phyloP scores from a whole-genome alignment of 306 rosid species.

The Glycyrrhiza uralensis region DNA sequence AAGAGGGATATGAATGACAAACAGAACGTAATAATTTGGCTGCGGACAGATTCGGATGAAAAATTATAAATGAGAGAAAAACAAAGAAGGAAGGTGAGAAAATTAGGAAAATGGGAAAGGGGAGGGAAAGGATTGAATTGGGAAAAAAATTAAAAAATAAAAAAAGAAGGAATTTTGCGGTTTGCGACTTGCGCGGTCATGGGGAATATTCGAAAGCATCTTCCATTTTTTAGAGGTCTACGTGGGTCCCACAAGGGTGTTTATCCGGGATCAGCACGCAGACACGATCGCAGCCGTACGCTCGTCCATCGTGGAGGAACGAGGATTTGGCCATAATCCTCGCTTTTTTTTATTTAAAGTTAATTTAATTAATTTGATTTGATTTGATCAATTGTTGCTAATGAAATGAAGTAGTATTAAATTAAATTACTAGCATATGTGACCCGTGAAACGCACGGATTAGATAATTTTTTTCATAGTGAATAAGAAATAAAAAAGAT shows the following conservation, averaged over 20 bases:
- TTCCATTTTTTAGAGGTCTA: slow-evolving; percentile 14
- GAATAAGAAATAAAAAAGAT: too few species aligned
- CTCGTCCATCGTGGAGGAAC: background rate
- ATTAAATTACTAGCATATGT: too few species aligned
- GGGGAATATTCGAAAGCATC: slow-evolving; percentile 55
- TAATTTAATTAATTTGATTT: background rate
- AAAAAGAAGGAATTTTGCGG: background rate
- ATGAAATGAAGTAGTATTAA: too few species aligned
- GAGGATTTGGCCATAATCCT: background rate
- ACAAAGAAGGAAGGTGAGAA: background rate
- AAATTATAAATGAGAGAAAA: background rate
- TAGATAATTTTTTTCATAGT: too few species aligned
- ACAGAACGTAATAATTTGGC: background rate
- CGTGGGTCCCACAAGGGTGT: background rate
- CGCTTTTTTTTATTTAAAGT: background rate
- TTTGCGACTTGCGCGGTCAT: slow-evolving; percentile 22
- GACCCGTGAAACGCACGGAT: too few species aligned
- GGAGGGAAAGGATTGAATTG: background rate
- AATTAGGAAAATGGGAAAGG: too few species aligned
- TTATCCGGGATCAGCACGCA: background rate
- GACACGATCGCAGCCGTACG: slow-evolving; percentile 20
- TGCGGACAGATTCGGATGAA: background rate
- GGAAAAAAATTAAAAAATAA: background rate
- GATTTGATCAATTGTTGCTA: too few species aligned
- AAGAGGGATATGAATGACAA: background rate